Evolutionary conservation across 2,329 filamentous ascomycete species (phyloP), one percentile per base, ranked within the genome.

Genomic region (Tolypocladium paradoxum): DNA sequence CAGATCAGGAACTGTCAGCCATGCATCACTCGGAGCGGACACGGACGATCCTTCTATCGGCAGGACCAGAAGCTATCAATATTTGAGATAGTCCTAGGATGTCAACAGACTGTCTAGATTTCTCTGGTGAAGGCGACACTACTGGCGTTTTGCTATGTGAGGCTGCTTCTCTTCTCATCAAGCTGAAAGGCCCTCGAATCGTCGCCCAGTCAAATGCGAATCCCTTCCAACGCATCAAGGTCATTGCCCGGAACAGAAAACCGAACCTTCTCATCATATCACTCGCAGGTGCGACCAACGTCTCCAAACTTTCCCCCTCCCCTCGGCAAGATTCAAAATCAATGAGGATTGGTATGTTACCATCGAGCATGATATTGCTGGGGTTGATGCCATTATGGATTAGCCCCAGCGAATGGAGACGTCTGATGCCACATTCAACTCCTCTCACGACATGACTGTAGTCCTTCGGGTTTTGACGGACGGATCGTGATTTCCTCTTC

Each of bases 311-410:
- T 29, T 55, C 52, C 3, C 54, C 57, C 37, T 51, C 16, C n/a
- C 48, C 48, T 36, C 50, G 50, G 35, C 65, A 70, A 33, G 65
- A 66, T 48, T 65, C 69, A 55, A 68, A 70, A 55, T 71, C 68
- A 37, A 71, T 61, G 47, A 71, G 59, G 33, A 67, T 58, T 8
- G 69, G 60, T 6, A 55, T 56, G 29, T 64, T 62, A n/a, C 63
- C 56, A 56, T 67, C 60, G 24, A 72, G 46, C 57, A 68, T 68
- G 11, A 70, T 61, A 50, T 69, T 70, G 35, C 57, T 57, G 8
- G 65, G 64, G 48, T 64, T 67, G 46, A 72, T 64, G 50, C 68
- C 64, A 53, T 71, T 72, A 54, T 71, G 67, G 11, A 67, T 61
- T 33, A 64, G 49, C 0, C 65, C 67, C 1, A 71, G n/a, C n/a